Percentiles rank a stretch among this genome's conserved stretches.
Conservation (phyloP, 1,284 basidiomycete species). For the Tetrapyrgos nigripes region DNA sequence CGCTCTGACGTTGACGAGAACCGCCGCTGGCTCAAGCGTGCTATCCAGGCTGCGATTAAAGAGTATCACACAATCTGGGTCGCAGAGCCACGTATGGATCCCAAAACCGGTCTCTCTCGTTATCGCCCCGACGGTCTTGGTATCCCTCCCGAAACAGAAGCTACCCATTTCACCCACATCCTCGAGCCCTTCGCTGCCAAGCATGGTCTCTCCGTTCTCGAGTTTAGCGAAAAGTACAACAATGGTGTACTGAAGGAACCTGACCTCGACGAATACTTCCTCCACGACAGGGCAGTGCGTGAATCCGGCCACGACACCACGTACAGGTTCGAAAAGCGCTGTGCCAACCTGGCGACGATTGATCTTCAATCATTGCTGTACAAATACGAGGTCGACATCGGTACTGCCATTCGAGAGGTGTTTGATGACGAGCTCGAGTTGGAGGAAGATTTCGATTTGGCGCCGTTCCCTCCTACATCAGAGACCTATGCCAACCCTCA, state of each 20-base stretch:
- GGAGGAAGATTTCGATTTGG: slow-evolving; percentile 90
- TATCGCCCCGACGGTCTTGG: slow-evolving; percentile 95
- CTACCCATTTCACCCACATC: slow-evolving; percentile 97
- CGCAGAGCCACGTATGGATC: slow-evolving; percentile 90
- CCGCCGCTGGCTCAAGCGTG: slow-evolving; percentile 91
- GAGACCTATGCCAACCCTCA: slow-evolving; percentile 72
- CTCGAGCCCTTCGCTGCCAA: slow-evolving; percentile 94
- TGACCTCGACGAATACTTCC: slow-evolving; percentile 94
- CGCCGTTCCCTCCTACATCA: slow-evolving; percentile 89
- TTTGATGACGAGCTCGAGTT: slow-evolving; percentile 92
- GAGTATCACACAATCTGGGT: slow-evolving; percentile 99
- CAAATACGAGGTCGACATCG: slow-evolving; percentile 97
- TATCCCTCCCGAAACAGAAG: slow-evolving; percentile 98
- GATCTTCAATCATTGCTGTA: slow-evolving; percentile 90
- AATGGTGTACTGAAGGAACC: slow-evolving; percentile 86
- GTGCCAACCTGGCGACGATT: slow-evolving; percentile 95
- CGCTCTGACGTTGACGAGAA: slow-evolving; percentile 84
- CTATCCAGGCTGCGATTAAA: slow-evolving; percentile 96
- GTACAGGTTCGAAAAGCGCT: slow-evolving; percentile 95
- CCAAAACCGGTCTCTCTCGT: slow-evolving; percentile 91
- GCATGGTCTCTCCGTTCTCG: slow-evolving; percentile 93
- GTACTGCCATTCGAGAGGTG: slow-evolving; percentile 91
- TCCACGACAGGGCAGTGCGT: slow-evolving; percentile 94
- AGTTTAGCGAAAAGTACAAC: slow-evolving; percentile 98
- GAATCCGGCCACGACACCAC: slow-evolving; percentile 98